Percentiles rank a stretch among this genome's conserved stretches.
phyloP scores from a whole-genome alignment of 2,329 filamentous ascomycete genomes.

The Arthrobotrys megalospora region DNA sequence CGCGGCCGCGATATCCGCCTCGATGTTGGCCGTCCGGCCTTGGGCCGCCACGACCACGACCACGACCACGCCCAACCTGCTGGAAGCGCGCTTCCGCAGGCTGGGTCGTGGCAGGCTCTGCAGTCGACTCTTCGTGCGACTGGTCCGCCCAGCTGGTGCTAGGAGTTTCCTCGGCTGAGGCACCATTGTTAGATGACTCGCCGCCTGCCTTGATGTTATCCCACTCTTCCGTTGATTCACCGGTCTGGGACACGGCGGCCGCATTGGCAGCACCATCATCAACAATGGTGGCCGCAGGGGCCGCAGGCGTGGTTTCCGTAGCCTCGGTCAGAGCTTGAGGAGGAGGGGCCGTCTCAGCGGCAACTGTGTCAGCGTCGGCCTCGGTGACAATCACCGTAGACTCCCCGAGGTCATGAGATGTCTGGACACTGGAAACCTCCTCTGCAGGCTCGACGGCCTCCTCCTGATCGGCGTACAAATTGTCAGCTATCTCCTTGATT shows the following conservation, averaged over 20 bases:
- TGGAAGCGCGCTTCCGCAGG: conserved; percentile 55
- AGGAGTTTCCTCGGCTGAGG: conserved; percentile 37
- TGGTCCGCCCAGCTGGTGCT: conserved; percentile 59
- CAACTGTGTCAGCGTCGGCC: conserved; percentile 62
- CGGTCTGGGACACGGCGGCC: conserved; percentile 25
- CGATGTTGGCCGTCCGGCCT: conserved; percentile 66
- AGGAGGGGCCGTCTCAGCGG: conserved; percentile 22
- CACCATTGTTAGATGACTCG: conserved; percentile 61
- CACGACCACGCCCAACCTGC: conserved; percentile 66
- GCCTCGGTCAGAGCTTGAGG: conserved; percentile 42
- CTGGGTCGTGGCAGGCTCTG: conserved; percentile 33
- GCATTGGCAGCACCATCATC: conserved; percentile 59
- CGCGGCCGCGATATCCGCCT: conserved; percentile 65
- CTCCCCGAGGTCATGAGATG: conserved; percentile 61
- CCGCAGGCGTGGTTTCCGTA: conserved; percentile 19
- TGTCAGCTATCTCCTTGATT: conserved; percentile 70
- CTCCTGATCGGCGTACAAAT: conserved; percentile 38
- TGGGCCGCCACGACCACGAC: conserved; percentile 67
- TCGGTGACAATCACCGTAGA: conserved; percentile 66
- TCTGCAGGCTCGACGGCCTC: conserved; percentile 69
- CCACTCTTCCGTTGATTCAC: conserved; percentile 55
- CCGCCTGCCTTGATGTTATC: conserved; percentile 52
- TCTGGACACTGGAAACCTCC: conserved; percentile 66
- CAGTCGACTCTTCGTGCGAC: conserved; percentile 58
- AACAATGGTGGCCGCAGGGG: conserved; percentile 43